These are phyloP conservation scores for Chaetoscypha palmicola DNA, from an alignment of 2,329 filamentous ascomycete species.

Conservation along the genomic window DNA sequence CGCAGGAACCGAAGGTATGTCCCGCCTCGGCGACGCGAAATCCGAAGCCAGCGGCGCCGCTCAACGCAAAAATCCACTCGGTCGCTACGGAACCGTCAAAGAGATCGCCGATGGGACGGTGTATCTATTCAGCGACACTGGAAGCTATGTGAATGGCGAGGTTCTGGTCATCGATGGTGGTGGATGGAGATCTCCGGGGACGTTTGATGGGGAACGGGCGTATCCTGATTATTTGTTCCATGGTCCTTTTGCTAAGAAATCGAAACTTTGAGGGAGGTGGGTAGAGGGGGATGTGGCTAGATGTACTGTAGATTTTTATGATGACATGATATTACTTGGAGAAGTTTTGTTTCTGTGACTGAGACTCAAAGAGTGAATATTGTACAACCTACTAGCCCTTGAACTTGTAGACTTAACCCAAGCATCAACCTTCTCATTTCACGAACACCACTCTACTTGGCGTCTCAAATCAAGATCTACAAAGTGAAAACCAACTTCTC, in stretches of 20 bases:
- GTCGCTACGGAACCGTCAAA: constrained; percentile 69
- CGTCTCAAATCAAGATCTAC: too few relatives aligned
- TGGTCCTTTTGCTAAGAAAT: constrained; percentile 16
- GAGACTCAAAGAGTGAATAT: too few relatives aligned
- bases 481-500: constrained; percentile 40
- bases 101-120: constrained; percentile 93
- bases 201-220: constrained; percentile 12
- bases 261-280: background rate
- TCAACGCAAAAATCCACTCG: constrained; percentile 49
- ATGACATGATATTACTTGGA: too few relatives aligned
- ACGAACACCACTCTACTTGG: too few relatives aligned
- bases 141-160: constrained; percentile 79
- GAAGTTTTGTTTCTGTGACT: too few relatives aligned
- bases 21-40: constrained; percentile 42
- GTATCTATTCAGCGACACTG: constrained; percentile 79
- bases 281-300: too few relatives aligned
- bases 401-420: too few relatives aligned
- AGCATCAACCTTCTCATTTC: too few relatives aligned
- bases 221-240: constrained; percentile 29
- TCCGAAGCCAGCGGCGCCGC: constrained; percentile 19
- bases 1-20: constrained; percentile 73
- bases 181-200: constrained; percentile 23
- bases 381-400: too few relatives aligned
- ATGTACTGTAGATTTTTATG: too few relatives aligned
- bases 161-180: constrained; percentile 65